A percentile compares a stretch with the other conserved stretches of the same genome.
Conservation (phyloP, 192 early-diverging fungal species). For the Coemansia sp. region DNA sequence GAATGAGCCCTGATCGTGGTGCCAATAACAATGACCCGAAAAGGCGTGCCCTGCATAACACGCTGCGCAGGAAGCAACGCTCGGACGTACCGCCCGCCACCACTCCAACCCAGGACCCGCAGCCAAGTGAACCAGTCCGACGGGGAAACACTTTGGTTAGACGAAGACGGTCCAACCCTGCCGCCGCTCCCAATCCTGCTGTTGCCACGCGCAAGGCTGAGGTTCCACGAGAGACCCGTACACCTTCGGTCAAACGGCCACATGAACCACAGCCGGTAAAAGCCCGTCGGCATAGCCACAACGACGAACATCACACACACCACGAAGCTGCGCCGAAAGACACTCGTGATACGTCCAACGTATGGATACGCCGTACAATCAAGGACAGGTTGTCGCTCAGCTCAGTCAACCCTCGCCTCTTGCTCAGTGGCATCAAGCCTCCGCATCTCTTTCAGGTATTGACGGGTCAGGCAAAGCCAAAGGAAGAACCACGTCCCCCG, state of each 20-base stretch:
- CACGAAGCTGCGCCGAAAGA: not conserved
- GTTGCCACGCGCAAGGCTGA: not conserved
- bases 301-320: not conserved
- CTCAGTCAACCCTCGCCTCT: conserved; percentile 4
- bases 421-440: conserved; percentile 12
- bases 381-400: conserved; percentile 13
- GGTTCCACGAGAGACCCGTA: not conserved
- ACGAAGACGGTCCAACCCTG: not conserved
- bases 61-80: not conserved
- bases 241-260: not conserved
- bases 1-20: not conserved
- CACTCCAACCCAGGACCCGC: not conserved
- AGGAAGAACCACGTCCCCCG: not conserved
- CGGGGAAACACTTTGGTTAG: not conserved
- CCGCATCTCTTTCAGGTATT: conserved; percentile 20
- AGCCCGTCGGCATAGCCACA: not conserved
- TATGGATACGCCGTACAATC: conserved; percentile 7
- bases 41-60: not conserved
- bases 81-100: not conserved
- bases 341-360: conserved; percentile 14
- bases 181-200: not conserved
- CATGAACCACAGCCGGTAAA: not conserved
- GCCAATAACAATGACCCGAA: not conserved
- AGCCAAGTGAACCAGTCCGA: not conserved
- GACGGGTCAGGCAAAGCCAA: not conserved